A percentile compares a stretch with the other conserved stretches of the same genome.
Evolutionary conservation across 2,329 filamentous ascomycete genomes (phyloP).

Genomic region (Orbilia blumenaviensis): DNA sequence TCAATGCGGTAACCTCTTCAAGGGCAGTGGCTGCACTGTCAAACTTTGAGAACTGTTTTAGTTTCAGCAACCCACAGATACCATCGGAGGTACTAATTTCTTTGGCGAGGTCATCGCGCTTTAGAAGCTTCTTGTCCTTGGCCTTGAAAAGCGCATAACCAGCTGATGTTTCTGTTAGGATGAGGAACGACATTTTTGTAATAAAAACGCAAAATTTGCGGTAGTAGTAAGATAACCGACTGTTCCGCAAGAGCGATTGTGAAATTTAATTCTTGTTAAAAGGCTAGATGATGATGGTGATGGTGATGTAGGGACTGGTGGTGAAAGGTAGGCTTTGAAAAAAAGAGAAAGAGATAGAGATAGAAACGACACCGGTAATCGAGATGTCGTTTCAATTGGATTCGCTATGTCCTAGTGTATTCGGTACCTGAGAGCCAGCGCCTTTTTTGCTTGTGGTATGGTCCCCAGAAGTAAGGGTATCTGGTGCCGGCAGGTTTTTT

Average conservation of each 20-base stretch:
- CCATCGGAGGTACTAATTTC: slow-evolving; percentile 83
- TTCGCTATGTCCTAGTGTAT: not conserved
- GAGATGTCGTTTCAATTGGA: not conserved
- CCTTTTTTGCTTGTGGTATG: not conserved
- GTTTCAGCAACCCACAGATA: slow-evolving; percentile 85
- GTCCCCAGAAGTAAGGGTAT: not conserved
- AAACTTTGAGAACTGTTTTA: slow-evolving; percentile 98
- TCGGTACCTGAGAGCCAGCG: too few species aligned
- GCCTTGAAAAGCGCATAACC: slow-evolving; percentile 99
- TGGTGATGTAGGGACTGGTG: too few species aligned
- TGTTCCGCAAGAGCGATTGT: not conserved
- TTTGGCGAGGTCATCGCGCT: slow-evolving; percentile 79
- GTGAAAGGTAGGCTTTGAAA: not conserved
- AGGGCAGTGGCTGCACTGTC: slow-evolving; percentile 89
- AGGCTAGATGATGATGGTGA: too few species aligned
- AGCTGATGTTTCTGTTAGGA: slow-evolving; percentile 91
- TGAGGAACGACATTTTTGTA: slow-evolving; percentile 81
- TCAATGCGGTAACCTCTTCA: slow-evolving; percentile 86
- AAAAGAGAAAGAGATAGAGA: not conserved
- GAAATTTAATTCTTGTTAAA: too few species aligned
- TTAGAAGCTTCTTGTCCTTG: slow-evolving; percentile 97
- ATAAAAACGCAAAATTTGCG: slow-evolving; percentile 3
- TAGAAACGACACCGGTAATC: not conserved
- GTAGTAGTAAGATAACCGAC: not conserved
- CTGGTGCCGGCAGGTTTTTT: not conserved